Evolutionary conservation across 2,329 filamentous ascomycete species (phyloP).

Genomic region (Trichoderma sp.): DNA sequence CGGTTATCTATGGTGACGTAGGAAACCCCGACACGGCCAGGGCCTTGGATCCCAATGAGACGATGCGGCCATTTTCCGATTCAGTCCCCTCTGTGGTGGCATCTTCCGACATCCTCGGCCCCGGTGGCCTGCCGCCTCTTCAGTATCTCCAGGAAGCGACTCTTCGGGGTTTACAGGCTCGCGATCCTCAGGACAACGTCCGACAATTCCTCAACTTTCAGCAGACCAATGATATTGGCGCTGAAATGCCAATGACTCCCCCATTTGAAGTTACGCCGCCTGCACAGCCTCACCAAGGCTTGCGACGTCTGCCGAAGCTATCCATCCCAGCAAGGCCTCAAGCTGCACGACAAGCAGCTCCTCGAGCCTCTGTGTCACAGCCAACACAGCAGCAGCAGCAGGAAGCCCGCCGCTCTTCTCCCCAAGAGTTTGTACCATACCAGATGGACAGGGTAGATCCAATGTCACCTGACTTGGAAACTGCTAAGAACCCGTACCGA

Average conservation of each 20-base stretch:
- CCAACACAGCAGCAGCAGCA: slow-evolving; percentile 34
- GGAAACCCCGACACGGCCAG: slow-evolving; percentile 72
- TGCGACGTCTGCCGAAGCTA: slow-evolving; percentile 65
- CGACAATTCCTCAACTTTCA: slow-evolving; percentile 90
- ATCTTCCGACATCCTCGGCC: slow-evolving; percentile 87
- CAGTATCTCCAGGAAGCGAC: slow-evolving; percentile 73
- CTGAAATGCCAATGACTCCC: slow-evolving; percentile 69
- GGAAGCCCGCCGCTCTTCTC: slow-evolving; percentile 29
- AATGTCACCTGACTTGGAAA: slow-evolving; percentile 59
- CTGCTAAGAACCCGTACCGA: slow-evolving; percentile 66
- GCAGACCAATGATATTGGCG: slow-evolving; percentile 53
- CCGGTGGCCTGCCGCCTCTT: slow-evolving; percentile 64
- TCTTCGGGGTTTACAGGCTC: slow-evolving; percentile 68
- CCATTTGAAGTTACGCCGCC: slow-evolving; percentile 67
- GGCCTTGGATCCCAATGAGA: slow-evolving; percentile 59
- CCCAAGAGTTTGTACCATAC: slow-evolving; percentile 51
- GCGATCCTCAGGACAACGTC: slow-evolving; percentile 91
- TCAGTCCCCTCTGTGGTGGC: slow-evolving; percentile 81
- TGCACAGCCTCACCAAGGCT: slow-evolving; percentile 55
- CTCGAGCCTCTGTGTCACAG: slow-evolving; percentile 38
- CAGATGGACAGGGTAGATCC: slow-evolving; percentile 57
- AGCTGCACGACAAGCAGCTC: slow-evolving; percentile 36
- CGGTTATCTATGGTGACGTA: slow-evolving; percentile 76
- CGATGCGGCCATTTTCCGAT: slow-evolving; percentile 71
- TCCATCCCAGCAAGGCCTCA: slow-evolving; percentile 56